phyloP scores from a whole-genome alignment of 805 yeast genomes.

The Ogataea methylovora region DNA sequence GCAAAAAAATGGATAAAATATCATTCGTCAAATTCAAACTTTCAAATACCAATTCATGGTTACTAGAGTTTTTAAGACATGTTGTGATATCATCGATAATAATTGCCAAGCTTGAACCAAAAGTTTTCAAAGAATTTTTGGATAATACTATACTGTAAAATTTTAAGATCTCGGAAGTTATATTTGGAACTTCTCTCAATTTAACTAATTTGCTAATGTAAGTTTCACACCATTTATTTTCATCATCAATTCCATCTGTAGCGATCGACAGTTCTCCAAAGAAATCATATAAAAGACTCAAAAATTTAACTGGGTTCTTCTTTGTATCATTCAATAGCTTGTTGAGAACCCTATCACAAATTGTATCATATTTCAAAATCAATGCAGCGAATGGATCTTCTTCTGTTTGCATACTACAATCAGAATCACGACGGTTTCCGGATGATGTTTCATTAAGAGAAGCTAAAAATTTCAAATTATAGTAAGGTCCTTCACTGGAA shows the following conservation, averaged over 20 bases:
- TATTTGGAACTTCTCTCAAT: constrained; percentile 13
- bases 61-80: constrained; percentile 15
- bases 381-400: constrained; percentile 22
- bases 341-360: constrained; percentile 13
- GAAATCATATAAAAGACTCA: constrained; percentile 17
- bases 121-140: constrained; percentile 22
- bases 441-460: constrained; percentile 11
- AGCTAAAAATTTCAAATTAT: constrained; percentile 19
- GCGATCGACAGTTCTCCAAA: constrained; percentile 19
- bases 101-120: constrained; percentile 21
- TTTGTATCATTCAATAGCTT: constrained; percentile 9
- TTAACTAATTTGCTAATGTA: constrained; percentile 11
- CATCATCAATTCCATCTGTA: constrained; percentile 15
- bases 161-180: constrained; percentile 25
- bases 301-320: constrained; percentile 3
- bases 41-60: constrained; percentile 25
- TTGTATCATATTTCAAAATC: constrained; percentile 1
- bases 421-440: constrained; percentile 23
- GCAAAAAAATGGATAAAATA: constrained; percentile 7
- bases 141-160: constrained; percentile 28
- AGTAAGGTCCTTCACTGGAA: constrained; percentile 22
- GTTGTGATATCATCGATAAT: constrained; percentile 13
- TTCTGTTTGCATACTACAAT: constrained; percentile 29
- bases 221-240: constrained; percentile 9
- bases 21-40: constrained; percentile 15